Conservation (phyloP, 192 early-diverging fungal species). For the Coemansia furcata region DNA sequence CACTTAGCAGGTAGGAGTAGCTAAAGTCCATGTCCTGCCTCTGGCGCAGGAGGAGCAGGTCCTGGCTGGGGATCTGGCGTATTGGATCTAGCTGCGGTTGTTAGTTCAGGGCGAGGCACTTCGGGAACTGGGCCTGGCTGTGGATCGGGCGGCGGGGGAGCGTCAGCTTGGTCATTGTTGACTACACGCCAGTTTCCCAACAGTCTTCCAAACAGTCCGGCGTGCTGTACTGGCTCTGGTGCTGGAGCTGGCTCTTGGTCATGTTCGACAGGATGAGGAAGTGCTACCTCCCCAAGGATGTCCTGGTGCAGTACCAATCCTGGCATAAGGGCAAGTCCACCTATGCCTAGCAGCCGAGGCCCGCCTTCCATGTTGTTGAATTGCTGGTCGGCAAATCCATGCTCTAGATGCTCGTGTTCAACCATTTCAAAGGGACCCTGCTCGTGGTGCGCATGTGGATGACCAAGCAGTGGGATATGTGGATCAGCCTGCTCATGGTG, state of each 20-base stretch:
- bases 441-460: not conserved
- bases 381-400: not conserved
- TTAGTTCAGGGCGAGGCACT: not conserved
- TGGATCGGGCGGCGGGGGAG: constrained; percentile 18
- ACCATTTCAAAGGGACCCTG: not conserved
- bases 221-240: not conserved
- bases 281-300: not conserved
- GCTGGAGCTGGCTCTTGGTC: not conserved
- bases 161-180: constrained; percentile 2
- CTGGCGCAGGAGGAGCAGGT: not conserved
- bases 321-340: constrained; percentile 1
- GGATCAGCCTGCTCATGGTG: not conserved
- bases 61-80: not conserved
- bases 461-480: not conserved
- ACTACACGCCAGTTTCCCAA: constrained; percentile 37
- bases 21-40: not conserved
- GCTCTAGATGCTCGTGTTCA: constrained; percentile 3
- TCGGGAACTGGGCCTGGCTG: constrained; percentile 37
- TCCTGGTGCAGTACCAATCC: not conserved
- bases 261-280: not conserved
- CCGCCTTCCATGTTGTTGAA: not conserved
- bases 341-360: not conserved
- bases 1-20: not conserved
- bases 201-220: constrained; percentile 13
- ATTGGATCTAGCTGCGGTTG: not conserved